Evolutionary conservation across 2,329 filamentous ascomycete genomes (phyloP).

Genomic region (Talaromyces verruculosus): DNA sequence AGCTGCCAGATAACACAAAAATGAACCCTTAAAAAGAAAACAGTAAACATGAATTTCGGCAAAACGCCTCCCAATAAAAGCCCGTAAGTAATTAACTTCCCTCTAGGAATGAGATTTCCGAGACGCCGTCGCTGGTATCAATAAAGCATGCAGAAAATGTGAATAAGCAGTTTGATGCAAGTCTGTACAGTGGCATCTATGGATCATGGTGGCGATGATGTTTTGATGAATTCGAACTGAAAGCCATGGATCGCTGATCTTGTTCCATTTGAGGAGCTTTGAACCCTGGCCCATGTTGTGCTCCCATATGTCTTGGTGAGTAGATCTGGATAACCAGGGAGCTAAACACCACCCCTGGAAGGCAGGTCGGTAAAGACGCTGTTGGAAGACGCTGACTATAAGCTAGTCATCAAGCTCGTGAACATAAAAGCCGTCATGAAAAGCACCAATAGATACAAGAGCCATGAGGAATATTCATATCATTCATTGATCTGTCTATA

Average conservation of each 20-base stretch:
- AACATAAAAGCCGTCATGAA: background rate
- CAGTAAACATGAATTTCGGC: background rate
- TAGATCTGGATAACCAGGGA: background rate
- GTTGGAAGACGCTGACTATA: background rate
- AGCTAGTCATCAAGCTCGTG: background rate
- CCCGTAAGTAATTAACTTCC: background rate
- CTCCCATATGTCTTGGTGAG: background rate
- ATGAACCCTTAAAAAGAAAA: background rate
- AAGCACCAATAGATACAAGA: background rate
- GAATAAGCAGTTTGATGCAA: background rate
- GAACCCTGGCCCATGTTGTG: background rate
- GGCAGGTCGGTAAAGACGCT: background rate
- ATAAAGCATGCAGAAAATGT: background rate
- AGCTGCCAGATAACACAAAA: background rate
- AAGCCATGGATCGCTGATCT: background rate
- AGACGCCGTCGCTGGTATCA: conserved; percentile 17
- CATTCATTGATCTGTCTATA: conserved; percentile 15
- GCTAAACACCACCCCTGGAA: background rate
- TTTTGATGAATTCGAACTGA: background rate
- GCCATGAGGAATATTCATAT: background rate
- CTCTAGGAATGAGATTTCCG: conserved; percentile 4
- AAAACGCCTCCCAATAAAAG: background rate
- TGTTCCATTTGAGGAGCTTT: background rate
- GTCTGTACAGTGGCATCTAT: background rate
- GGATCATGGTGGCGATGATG: background rate